A percentile compares a stretch with the other conserved stretches of the same genome.
These are phyloP conservation scores for Knufia fluminis DNA, from an alignment of 2,329 filamentous ascomycete species.

Conservation along the genomic window DNA sequence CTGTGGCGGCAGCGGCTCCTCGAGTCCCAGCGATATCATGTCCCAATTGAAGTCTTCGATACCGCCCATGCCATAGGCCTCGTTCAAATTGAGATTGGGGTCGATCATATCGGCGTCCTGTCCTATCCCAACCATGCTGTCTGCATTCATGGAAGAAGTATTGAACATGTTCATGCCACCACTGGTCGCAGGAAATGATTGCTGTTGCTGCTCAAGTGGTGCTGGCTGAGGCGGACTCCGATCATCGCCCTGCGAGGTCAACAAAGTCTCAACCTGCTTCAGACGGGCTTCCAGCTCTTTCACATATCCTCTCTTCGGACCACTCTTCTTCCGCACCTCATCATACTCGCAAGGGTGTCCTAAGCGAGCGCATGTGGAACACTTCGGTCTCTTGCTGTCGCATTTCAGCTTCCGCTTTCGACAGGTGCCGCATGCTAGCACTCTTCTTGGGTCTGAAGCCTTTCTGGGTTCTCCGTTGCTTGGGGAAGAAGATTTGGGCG, in stretches of 20 bases:
- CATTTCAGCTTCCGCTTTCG: constrained; percentile 58
- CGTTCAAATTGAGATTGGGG: constrained; percentile 13
- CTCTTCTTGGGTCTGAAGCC: constrained; percentile 5
- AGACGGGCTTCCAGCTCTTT: constrained; percentile 87
- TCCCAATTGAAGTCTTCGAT: constrained; percentile 63
- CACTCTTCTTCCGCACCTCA: constrained; percentile 86
- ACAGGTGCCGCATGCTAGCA: constrained; percentile 81
- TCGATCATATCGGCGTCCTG: constrained; percentile 13
- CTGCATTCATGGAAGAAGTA: background rate
- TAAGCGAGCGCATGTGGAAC: constrained; percentile 78
- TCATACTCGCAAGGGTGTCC: constrained; percentile 85
- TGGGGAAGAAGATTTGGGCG: background rate
- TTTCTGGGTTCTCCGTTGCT: constrained; percentile 3
- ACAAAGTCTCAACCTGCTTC: constrained; percentile 23
- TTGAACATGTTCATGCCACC: constrained; percentile 8
- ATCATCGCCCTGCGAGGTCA: constrained; percentile 13
- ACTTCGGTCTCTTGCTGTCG: constrained; percentile 74
- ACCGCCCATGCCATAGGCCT: constrained; percentile 22
- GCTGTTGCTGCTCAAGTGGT: constrained; percentile 19
- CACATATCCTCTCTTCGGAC: constrained; percentile 87
- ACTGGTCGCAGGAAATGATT: constrained; percentile 2
- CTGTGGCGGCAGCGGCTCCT: constrained; percentile 68
- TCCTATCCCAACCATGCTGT: background rate
- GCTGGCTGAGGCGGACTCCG: constrained; percentile 9
- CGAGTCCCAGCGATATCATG: constrained; percentile 69